Percentiles rank a stretch among this genome's conserved stretches.
These are phyloP conservation scores for Stagonosporopsis vannaccii DNA, from an alignment of 2,329 filamentous ascomycete species.

Conservation along the genomic window DNA sequence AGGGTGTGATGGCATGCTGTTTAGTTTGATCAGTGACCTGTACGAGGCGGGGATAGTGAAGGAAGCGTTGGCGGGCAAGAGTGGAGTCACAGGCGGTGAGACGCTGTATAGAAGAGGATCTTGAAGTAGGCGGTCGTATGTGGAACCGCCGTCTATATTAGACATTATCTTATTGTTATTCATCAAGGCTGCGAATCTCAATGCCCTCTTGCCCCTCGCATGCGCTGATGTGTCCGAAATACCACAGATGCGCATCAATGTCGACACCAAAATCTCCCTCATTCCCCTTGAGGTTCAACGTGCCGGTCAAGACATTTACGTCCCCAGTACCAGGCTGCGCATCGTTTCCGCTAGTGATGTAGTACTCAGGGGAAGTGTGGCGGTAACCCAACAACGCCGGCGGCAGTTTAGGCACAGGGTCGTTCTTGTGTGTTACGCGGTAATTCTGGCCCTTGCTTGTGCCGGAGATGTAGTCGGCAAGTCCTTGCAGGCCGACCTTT, in stretches of 20 bases:
- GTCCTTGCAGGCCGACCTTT: conserved; percentile 66
- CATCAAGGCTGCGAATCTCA: conserved; percentile 28
- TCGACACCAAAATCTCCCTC: conserved; percentile 39
- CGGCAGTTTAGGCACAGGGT: conserved; percentile 73
- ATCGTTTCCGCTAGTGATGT: conserved; percentile 38
- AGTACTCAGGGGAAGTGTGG: conserved; percentile 76
- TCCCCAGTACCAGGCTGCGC: conserved; percentile 30
- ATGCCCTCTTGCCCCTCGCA: conserved; percentile 41
- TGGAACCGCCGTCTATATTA: not conserved
- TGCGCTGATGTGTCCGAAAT: conserved; percentile 45
- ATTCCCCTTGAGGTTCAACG: conserved; percentile 38
- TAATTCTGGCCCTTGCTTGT: conserved; percentile 63
- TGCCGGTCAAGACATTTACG: conserved; percentile 28
- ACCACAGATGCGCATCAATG: conserved; percentile 44
- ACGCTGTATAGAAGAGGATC: conserved; percentile 45
- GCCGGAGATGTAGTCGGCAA: conserved; percentile 62
- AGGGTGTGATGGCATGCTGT: conserved; percentile 68
- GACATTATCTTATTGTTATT: not conserved
- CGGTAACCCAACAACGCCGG: conserved; percentile 67
- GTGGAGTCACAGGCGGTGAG: conserved; percentile 51
- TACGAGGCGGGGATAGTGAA: conserved; percentile 58
- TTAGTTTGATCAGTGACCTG: conserved; percentile 61
- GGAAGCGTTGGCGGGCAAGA: conserved; percentile 54
- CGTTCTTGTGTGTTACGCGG: conserved; percentile 71
- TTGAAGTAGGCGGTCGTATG: not conserved